Evolutionary conservation across 805 yeast genomes (phyloP).

Genomic region (Pichia nanzhaoensis): DNA sequence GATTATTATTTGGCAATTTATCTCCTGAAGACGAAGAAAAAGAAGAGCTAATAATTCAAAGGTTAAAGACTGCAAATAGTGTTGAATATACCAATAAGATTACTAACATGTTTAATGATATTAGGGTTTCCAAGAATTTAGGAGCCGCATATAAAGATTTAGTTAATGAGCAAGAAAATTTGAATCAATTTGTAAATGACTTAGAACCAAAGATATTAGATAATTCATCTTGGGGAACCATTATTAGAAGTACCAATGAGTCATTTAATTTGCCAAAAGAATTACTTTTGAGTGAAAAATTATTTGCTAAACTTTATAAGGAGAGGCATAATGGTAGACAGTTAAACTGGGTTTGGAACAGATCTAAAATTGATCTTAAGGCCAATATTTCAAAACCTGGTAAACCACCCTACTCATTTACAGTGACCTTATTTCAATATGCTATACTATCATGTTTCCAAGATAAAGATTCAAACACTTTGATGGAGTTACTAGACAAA

Average conservation of each 20-base stretch:
- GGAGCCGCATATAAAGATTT: constrained; percentile 34
- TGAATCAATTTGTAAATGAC: constrained; percentile 22
- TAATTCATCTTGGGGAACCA: constrained; percentile 28
- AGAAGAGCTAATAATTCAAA: constrained; percentile 79
- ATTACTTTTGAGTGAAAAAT: constrained; percentile 55
- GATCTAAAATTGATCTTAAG: constrained; percentile 85
- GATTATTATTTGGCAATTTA: constrained; percentile 69
- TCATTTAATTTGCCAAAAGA: constrained; percentile 62
- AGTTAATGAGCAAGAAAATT: constrained; percentile 11
- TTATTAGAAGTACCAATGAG: constrained; percentile 28
- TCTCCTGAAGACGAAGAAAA: constrained; percentile 78
- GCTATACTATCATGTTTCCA: constrained; percentile 83
- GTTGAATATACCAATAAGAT: constrained; percentile 89
- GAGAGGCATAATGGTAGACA: constrained; percentile 80
- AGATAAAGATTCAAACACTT: constrained; percentile 51
- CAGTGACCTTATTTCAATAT: constrained; percentile 81
- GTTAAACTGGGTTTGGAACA: constrained; percentile 93
- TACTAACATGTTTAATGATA: constrained; percentile 93
- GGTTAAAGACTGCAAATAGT: constrained; percentile 83
- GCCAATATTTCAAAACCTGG: constrained; percentile 79
- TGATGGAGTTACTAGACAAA: constrained; percentile 52
- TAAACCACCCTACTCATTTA: constrained; percentile 72
- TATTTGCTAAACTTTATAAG: constrained; percentile 62
- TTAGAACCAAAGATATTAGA: constrained; percentile 30
- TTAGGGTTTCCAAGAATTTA: constrained; percentile 75